Conservation (phyloP, 1,284 basidiomycete genomes). For the Thelephora terrestris region DNA sequence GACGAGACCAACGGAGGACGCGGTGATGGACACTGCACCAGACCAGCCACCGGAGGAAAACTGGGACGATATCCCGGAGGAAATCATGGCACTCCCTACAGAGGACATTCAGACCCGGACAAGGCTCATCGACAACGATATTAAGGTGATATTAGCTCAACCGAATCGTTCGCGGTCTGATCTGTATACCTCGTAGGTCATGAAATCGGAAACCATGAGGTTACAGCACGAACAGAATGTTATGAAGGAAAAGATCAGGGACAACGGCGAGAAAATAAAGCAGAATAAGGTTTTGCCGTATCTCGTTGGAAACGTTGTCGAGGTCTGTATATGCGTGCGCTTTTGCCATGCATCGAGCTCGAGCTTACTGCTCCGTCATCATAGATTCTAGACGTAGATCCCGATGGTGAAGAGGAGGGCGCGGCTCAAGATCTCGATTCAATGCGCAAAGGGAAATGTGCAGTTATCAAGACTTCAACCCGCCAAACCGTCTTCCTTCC, state of each 20-base stretch:
- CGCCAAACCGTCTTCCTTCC: conserved; percentile 98
- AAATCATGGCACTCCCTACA: conserved; percentile 60
- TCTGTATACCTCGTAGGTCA: conserved; percentile 50
- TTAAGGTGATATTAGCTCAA: conserved; percentile 50
- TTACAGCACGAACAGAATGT: conserved; percentile 90
- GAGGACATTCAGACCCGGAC: conserved; percentile 84
- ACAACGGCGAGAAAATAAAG: conserved; percentile 98
- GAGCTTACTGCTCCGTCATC: conserved; percentile 1
- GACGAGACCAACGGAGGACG: conserved; percentile 26
- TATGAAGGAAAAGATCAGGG: conserved; percentile 98
- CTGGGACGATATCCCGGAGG: conserved; percentile 77
- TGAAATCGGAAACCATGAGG: conserved; percentile 88
- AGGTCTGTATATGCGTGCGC: conserved; percentile 40
- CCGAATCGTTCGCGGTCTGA: neutral
- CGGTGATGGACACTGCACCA: conserved; percentile 62
- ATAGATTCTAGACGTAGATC: conserved; percentile 91
- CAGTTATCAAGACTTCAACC: conserved; percentile 97
- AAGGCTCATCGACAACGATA: conserved; percentile 89
- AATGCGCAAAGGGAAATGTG: conserved; percentile 94
- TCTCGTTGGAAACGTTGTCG: conserved; percentile 95
- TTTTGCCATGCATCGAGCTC: conserved; percentile 4
- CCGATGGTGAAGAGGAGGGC: conserved; percentile 87
- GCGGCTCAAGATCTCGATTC: conserved; percentile 91
- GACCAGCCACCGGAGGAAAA: conserved; percentile 64
- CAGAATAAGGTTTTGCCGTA: conserved; percentile 99